phyloP scores from a whole-genome alignment of 106 monocot genomes.

The Narthecium ossifragum region DNA sequence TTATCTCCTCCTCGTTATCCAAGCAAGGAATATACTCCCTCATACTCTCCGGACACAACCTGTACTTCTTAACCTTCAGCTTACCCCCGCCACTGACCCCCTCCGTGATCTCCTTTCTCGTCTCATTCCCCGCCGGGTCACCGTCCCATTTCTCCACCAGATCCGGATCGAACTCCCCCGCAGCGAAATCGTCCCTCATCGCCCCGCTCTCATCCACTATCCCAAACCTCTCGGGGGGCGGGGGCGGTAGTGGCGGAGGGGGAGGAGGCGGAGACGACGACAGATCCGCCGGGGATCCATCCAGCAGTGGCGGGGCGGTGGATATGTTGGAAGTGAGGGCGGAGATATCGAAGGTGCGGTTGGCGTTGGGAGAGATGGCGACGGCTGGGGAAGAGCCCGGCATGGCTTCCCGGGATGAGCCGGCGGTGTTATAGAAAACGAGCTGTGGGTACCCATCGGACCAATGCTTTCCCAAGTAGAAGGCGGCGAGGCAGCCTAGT shows the following conservation, averaged over 20 bases:
- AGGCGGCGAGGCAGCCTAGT: slow-evolving; percentile 40
- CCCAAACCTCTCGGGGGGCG: slow-evolving; percentile 46
- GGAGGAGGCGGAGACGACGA: neutral
- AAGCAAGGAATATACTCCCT: slow-evolving; percentile 88
- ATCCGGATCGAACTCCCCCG: slow-evolving; percentile 36
- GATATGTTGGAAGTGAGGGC: slow-evolving; percentile 4
- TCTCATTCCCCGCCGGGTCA: slow-evolving; percentile 9
- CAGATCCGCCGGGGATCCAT: neutral
- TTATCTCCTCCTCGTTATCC: slow-evolving; percentile 72
- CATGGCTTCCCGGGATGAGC: neutral
- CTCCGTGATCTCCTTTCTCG: slow-evolving; percentile 4
- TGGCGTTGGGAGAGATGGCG: slow-evolving; percentile 32
- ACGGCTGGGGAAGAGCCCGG: slow-evolving; percentile 17
- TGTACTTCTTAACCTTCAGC: slow-evolving; percentile 40
- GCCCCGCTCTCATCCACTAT: slow-evolving; percentile 68
- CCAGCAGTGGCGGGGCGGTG: slow-evolving; percentile 1
- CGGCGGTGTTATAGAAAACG: slow-evolving; percentile 22
- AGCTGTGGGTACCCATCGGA: slow-evolving; percentile 20
- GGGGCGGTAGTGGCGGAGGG: slow-evolving; percentile 24
- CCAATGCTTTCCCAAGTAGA: slow-evolving; percentile 62
- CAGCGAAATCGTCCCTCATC: slow-evolving; percentile 57
- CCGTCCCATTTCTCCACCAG: slow-evolving; percentile 20
- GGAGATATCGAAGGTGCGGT: slow-evolving; percentile 12
- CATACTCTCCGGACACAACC: slow-evolving; percentile 45
- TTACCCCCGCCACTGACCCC: slow-evolving; percentile 2